Base-by-base conservation (phyloP, 2,329 filamentous ascomycete species). In the Fusarium abutilonis region DNA sequence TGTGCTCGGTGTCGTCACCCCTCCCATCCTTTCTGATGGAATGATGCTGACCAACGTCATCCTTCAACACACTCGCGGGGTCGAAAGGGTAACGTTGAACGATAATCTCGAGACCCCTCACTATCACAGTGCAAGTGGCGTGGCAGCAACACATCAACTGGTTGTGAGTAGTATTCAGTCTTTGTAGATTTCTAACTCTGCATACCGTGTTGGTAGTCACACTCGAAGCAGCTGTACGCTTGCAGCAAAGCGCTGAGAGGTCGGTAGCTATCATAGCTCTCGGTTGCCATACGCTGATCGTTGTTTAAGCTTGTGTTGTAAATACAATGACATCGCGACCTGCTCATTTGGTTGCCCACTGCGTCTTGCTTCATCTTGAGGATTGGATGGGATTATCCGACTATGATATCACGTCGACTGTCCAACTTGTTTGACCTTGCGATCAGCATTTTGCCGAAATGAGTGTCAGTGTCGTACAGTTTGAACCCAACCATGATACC, bases 1-100 rank as follows among this genome's bases (percentile, higher is more conserved):
- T 32, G 13, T 40, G 36, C 14, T 32, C 9, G 6, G 38, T 52
- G 57, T 64, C 67, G 65, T 70, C 68, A 70, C 63, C 39, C 35
- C 38, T 42, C 49, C 26, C 41, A 44, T 43, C 42, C 52, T 47
- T 49, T 42, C 47, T 44, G 21, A 46, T 48, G 17, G 42, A 31
- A 62, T 71, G 69, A 71, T 71, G 69, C 59, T 63, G 29, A 50
- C 36, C 48, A 62, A 71, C 69, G 69, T 71, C 69, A 71, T 71
- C 50, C 31, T 26, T 23, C 42, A 32, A 26, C 45, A 26, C 45
- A 56, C 51, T 56, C 56, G 52, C 57, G 56, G 54, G 51, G 57
- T 56, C 50, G 23, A 47, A 52, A 50, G 47, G 64, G 68, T 56
- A 60, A 53, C 48, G 23, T 55, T 52, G 21, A 46, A 58, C 47